Conservation (phyloP, 306 rosid species). For the Luffa aegyptiaca region DNA sequence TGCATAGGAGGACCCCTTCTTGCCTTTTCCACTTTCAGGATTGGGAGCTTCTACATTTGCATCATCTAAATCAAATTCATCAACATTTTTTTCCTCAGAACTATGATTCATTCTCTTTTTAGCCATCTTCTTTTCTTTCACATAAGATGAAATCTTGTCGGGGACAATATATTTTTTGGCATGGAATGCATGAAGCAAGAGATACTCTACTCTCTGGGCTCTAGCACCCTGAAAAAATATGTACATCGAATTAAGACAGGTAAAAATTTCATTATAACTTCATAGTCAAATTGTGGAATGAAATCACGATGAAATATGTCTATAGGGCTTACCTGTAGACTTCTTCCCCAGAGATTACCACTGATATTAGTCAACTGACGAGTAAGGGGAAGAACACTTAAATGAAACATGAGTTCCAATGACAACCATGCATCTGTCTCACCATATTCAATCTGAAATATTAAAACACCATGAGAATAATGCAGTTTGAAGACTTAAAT, state of each 20-base stretch:
- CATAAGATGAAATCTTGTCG: conserved; percentile 51
- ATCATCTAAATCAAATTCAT: conserved; percentile 42
- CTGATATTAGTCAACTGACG: conserved; percentile 93
- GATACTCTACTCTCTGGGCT: conserved; percentile 96
- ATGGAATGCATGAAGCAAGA: conserved; percentile 91
- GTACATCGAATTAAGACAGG: conserved; percentile 8
- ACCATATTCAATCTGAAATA: conserved; percentile 72
- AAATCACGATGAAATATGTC: conserved; percentile 4
- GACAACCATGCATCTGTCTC: conserved; percentile 99
- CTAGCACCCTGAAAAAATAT: conserved; percentile 78
- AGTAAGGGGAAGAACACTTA: conserved; percentile 92
- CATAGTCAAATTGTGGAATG: conserved; percentile 13
- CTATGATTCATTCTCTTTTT: conserved; percentile 46
- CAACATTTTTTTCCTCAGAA: conserved; percentile 34
- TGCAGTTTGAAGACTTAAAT: conserved; percentile 10
- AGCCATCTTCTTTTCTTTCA: conserved; percentile 46
- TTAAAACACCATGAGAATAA: conserved; percentile 12
- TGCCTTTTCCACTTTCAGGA: conserved; percentile 53
- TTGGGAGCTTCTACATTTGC: conserved; percentile 36
- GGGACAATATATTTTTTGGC: conserved; percentile 81
- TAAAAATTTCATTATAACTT: conserved; percentile 2
- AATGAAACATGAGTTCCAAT: conserved; percentile 97
- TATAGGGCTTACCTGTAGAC: conserved; percentile 64
- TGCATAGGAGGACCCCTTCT: conserved; percentile 74
- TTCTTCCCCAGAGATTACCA: conserved; percentile 94